Base-by-base conservation (phyloP, 73 alveolate genomes). In the Effrenium voratum region DNA sequence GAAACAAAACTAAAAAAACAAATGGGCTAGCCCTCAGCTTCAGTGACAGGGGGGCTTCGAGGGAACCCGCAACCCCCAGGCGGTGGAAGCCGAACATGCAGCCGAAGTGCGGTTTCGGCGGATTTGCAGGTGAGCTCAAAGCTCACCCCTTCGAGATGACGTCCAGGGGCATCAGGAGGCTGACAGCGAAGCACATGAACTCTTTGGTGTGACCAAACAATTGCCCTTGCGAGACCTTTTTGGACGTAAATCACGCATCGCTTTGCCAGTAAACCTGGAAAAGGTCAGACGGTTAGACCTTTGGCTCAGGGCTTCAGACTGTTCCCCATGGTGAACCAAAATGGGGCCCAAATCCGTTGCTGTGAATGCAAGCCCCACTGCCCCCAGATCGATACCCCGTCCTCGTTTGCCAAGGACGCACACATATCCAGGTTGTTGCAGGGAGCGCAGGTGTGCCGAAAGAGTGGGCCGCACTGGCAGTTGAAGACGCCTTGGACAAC, bases 381-480 rank as follows among this genome's bases (percentile, higher is more conserved):
- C 63, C 63, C 63, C 63, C 26, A 52, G 26, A 8, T 19, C 63
- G 63, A 52, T 19, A 52, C 19, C 26, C 63, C 63, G 24, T 19
- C 82, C 82, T 72, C 82, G 46, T 72, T 72, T 4, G 82, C 82
- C 82, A 72, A 30, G 28, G 82, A 72, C 47, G 82, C n/a, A 32
- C 82, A 72, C 82, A 72, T 26, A 10, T 72, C 82, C 38, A 36
- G 49, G n/a, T 72, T 72, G 49, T 47, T 47, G 38, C 82, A 72
- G 5, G 82, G 82, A 28, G 32, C 82, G 82, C 82, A 72, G 34
- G 82, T 72, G 82, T 72, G 82, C 38, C 49, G 82, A 72, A 72
- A 72, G 47, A 44, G 82, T 47, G 49, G 82, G 45, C 82, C 82
- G 49, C 82, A 72, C 46, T 72, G 82, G 32, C 82, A 72, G 34